phyloP scores from a whole-genome alignment of 2,329 filamentous ascomycete species.

The Verticillium alfalfae region DNA sequence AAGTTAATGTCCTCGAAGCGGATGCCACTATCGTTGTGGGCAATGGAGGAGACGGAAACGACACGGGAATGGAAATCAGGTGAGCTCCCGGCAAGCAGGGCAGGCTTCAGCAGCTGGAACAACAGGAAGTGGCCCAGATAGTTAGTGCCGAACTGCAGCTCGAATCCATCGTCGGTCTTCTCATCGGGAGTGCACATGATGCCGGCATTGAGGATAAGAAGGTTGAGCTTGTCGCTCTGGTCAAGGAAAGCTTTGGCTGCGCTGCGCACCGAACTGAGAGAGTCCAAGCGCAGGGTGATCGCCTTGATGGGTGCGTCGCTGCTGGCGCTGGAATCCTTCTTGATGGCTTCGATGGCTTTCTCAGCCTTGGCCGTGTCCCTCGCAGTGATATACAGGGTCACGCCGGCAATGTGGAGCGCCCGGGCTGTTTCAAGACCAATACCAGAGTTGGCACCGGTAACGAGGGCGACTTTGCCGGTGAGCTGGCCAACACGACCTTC shows the following conservation, averaged over 20 bases:
- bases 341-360: slow-evolving; percentile 14
- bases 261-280: slow-evolving; percentile 12
- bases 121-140: slow-evolving; percentile 49
- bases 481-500: slow-evolving; percentile 25
- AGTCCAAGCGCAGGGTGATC: slow-evolving; percentile 5
- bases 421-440: slow-evolving; percentile 37
- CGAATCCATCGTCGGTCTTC: slow-evolving; percentile 14
- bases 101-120: slow-evolving; percentile 41
- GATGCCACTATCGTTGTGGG: slow-evolving; percentile 15
- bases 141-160: slow-evolving; percentile 44
- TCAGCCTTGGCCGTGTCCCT: slow-evolving; percentile 17
- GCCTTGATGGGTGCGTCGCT: slow-evolving; percentile 12
- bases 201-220: slow-evolving; percentile 32
- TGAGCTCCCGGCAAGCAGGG: slow-evolving; percentile 30
- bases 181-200: slow-evolving; percentile 8
- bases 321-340: background rate
- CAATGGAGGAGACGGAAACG: slow-evolving; percentile 32
- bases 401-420: slow-evolving; percentile 32
- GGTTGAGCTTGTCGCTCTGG: slow-evolving; percentile 17
- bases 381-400: slow-evolving; percentile 16
- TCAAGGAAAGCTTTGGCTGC: slow-evolving; percentile 23
- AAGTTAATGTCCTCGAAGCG: slow-evolving; percentile 30
- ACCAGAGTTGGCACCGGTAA: slow-evolving; percentile 38
- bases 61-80: slow-evolving; percentile 37
- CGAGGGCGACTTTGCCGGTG: slow-evolving; percentile 29